Evolutionary conservation across 306 rosid species (phyloP).

Genomic region (Mimosa pudica): DNA sequence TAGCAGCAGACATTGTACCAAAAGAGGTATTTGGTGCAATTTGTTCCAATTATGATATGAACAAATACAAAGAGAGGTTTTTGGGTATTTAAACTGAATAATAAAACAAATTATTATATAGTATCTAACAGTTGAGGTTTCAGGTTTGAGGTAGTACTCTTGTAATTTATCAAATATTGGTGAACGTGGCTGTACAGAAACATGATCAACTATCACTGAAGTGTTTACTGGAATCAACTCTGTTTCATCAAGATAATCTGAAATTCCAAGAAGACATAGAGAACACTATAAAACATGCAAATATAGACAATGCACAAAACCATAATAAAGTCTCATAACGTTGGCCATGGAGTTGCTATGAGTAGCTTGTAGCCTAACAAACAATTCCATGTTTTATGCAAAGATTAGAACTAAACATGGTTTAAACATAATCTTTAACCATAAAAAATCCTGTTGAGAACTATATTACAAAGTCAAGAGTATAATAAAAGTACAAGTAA

Average conservation of each 20-base stretch:
- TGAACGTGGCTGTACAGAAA: slow-evolving; percentile 96
- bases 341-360: slow-evolving; percentile 27
- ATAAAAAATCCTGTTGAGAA: slow-evolving; percentile 33
- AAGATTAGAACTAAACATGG: not conserved
- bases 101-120: not conserved
- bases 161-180: slow-evolving; percentile 80
- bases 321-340: slow-evolving; percentile 23
- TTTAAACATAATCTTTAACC: slow-evolving; percentile 33
- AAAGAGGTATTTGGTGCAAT: not conserved
- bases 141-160: slow-evolving; percentile 87
- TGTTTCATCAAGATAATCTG: slow-evolving; percentile 98
- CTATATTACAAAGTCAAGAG: not conserved
- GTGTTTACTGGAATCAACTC: slow-evolving; percentile 99
- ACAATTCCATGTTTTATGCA: slow-evolving; percentile 3
- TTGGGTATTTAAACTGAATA: slow-evolving; percentile 16
- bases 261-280: slow-evolving; percentile 71
- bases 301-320: not conserved
- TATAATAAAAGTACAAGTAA: not conserved
- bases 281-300: slow-evolving; percentile 55
- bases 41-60: slow-evolving; percentile 10
- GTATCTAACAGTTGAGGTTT: slow-evolving; percentile 42
- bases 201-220: slow-evolving; percentile 96
- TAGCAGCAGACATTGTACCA: slow-evolving; percentile 3
- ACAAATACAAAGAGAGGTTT: slow-evolving; percentile 14
- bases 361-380: slow-evolving; percentile 36